Conservation (phyloP, 495 filamentous ascomycete species). For the Lentithecium fluviatile region DNA sequence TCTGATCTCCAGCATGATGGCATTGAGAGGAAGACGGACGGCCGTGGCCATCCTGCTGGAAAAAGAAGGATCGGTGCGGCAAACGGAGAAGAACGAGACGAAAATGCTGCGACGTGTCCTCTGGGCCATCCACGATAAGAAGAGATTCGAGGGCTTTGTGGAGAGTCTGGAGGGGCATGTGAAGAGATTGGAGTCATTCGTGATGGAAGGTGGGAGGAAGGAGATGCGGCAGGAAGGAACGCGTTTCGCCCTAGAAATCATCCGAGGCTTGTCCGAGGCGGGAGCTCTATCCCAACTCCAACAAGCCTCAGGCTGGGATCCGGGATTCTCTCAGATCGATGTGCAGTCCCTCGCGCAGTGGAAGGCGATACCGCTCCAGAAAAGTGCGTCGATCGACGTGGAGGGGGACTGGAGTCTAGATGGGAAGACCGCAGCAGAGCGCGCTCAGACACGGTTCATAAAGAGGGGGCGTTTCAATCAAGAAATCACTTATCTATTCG, state of each 20-base stretch:
- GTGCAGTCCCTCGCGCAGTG: not conserved
- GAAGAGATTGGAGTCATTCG: no score
- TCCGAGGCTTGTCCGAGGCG: not conserved
- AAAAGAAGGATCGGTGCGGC: no score
- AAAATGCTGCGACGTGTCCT: not conserved
- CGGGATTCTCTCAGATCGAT: not conserved
- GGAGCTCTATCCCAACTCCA: not conserved
- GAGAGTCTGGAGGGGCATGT: no score
- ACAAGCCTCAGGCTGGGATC: not conserved
- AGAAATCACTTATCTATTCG: conserved; percentile 6
- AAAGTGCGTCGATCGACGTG: not conserved
- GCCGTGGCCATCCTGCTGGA: no score
- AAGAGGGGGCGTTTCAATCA: not conserved
- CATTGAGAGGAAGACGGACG: no score
- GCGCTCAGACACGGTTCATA: not conserved
- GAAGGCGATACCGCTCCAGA: conserved; percentile 1
- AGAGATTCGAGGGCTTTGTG: conserved; percentile 1
- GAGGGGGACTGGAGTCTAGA: not conserved
- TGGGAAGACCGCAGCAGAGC: not conserved
- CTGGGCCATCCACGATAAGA: conserved; percentile 1
- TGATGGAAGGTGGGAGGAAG: not conserved
- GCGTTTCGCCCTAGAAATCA: not conserved
- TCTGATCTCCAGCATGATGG: no score
- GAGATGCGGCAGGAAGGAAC: not conserved
- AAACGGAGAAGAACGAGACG: not conserved